Conservation (phyloP, 2,329 filamentous ascomycete species). For the Penicillium vulpinum region DNA sequence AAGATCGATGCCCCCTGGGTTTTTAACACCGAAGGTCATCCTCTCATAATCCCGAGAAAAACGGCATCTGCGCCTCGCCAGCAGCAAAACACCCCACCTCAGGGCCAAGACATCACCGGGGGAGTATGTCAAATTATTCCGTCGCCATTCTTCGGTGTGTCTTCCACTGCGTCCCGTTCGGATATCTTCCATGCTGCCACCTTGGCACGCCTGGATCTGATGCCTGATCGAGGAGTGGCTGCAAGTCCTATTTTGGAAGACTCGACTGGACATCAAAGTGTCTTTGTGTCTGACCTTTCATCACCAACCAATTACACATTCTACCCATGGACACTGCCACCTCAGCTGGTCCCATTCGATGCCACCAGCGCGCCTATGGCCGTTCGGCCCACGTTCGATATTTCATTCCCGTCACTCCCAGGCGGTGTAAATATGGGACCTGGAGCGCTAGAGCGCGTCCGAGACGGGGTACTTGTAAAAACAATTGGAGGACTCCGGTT, state of each 20-base stretch:
- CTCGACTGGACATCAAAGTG: slow-evolving; percentile 56
- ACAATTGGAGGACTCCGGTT: slow-evolving; percentile 60
- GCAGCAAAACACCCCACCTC: slow-evolving; percentile 10
- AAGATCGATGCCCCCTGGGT: slow-evolving; percentile 82
- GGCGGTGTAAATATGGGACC: slow-evolving; percentile 48
- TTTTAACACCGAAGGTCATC: slow-evolving; percentile 95
- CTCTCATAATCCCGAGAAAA: slow-evolving; percentile 73
- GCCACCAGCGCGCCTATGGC: slow-evolving; percentile 75
- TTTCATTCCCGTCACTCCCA: slow-evolving; percentile 62
- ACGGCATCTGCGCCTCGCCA: slow-evolving; percentile 9
- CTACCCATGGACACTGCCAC: slow-evolving; percentile 91
- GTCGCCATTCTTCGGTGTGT: slow-evolving; percentile 65
- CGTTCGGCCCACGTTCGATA: slow-evolving; percentile 69
- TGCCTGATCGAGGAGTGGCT: slow-evolving; percentile 59
- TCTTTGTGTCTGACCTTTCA: slow-evolving; percentile 54
- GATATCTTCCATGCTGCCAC: slow-evolving; percentile 89
- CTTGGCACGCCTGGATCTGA: slow-evolving; percentile 76
- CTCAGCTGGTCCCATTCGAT: slow-evolving; percentile 69
- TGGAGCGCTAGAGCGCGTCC: slow-evolving; percentile 56
- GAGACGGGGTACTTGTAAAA: slow-evolving; percentile 61
- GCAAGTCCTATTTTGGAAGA: slow-evolving; percentile 59
- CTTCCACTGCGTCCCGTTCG: slow-evolving; percentile 72
- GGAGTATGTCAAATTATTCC: slow-evolving; percentile 68
- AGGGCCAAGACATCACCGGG: slow-evolving; percentile 22
- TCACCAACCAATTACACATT: slow-evolving; percentile 76